A percentile compares a stretch with the other conserved stretches of the same genome.
Evolutionary conservation across 495 filamentous ascomycete genomes (phyloP).

Genomic region (Neurospora terricola): DNA sequence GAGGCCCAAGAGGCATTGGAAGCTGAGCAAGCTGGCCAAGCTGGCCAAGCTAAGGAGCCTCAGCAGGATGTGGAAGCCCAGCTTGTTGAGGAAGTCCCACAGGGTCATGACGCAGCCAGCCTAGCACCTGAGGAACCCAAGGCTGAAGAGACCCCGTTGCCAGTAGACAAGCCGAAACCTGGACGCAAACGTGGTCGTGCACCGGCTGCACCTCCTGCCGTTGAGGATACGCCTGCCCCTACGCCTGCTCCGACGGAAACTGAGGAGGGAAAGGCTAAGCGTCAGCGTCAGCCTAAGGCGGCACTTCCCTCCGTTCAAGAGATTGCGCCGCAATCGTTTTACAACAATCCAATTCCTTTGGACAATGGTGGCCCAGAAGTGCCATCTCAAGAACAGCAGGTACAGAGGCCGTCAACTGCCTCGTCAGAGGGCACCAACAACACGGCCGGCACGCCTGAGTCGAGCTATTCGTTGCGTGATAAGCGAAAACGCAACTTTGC

Average conservation of each 20-base stretch:
- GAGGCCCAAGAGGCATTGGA: neutral
- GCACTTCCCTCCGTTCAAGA: constrained; percentile 3
- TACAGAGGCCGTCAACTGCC: constrained; percentile 25
- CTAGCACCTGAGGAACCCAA: neutral
- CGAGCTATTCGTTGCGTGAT: constrained; percentile 27
- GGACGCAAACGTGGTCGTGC: constrained; percentile 14
- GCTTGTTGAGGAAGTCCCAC: neutral
- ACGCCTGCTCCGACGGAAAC: neutral
- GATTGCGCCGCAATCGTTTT: constrained; percentile 18
- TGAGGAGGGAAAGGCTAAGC: constrained; percentile 18
- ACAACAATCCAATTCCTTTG: constrained; percentile 12
- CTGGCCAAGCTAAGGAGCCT: neutral
- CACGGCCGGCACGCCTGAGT: constrained; percentile 22
- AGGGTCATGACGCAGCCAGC: neutral
- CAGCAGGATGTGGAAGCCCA: neutral
- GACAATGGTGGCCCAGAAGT: neutral
- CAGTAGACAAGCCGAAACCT: neutral
- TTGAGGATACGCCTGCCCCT: neutral
- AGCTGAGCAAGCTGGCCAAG: neutral
- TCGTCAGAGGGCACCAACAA: constrained; percentile 17
- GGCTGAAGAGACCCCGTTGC: neutral
- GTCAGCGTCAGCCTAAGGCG: constrained; percentile 1
- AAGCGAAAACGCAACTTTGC: constrained; percentile 28
- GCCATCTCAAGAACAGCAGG: constrained; percentile 13
- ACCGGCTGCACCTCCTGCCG: constrained; percentile 7